phyloP scores from a whole-genome alignment of 306 rosid genomes.

The Quercus aquifolioides region DNA sequence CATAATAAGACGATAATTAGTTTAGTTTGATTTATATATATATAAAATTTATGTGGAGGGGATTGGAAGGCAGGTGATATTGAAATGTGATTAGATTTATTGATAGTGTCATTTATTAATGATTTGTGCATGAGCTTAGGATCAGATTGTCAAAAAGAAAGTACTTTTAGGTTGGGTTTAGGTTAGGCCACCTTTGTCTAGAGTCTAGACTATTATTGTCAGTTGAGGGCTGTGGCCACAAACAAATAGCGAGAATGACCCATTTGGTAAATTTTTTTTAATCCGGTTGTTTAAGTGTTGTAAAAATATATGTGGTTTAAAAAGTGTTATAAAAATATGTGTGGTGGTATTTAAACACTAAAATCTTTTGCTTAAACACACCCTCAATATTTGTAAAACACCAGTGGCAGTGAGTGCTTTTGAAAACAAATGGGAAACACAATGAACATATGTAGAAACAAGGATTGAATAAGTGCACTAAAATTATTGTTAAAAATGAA shows the following conservation, averaged over 20 bases:
- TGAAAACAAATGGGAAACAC: too few relatives aligned
- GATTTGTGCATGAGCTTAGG: neutral
- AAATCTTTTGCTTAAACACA: too few relatives aligned
- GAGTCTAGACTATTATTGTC: neutral
- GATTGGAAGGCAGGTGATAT: neutral
- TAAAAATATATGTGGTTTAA: accelerated
- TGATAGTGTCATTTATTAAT: neutral
- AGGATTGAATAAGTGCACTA: too few relatives aligned
- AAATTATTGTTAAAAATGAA: too few relatives aligned
- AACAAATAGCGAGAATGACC: neutral
- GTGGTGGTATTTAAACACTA: accelerated
- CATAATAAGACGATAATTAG: too few relatives aligned
- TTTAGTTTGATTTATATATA: too few relatives aligned
- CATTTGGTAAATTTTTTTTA: neutral
- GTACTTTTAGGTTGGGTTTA: neutral
- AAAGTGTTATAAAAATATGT: too few relatives aligned
- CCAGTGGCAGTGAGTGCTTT: too few relatives aligned
- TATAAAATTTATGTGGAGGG: too few relatives aligned
- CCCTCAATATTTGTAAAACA: too few relatives aligned
- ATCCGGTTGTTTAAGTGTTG: too few relatives aligned
- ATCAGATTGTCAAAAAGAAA: neutral
- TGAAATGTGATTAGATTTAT: neutral
- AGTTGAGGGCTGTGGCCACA: neutral
- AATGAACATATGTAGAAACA: too few relatives aligned
- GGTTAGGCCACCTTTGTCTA: neutral